Evolutionary conservation across 768 basidiomycete species (phyloP).

Genomic region (Boletus reticuloceps): DNA sequence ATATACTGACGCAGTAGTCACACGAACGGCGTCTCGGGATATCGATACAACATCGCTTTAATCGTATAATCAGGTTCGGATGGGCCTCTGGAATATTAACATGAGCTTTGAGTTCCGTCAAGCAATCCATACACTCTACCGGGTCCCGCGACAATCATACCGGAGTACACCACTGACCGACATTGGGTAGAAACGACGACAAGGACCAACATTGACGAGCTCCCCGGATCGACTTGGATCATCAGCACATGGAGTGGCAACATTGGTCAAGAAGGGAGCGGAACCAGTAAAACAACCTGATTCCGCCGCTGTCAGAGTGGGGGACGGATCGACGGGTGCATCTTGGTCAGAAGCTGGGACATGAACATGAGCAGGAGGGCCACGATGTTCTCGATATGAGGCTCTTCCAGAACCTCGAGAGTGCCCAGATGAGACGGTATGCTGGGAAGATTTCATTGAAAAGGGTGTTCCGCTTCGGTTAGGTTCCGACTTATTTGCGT

Average conservation of each 20-base stretch:
- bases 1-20: not conserved
- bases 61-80: conserved; percentile 3
- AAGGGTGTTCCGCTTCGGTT: conserved; percentile 6
- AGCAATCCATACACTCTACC: conserved; percentile 3
- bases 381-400: conserved; percentile 22
- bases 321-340: not conserved
- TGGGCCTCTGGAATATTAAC: not conserved
- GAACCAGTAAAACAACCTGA: not conserved
- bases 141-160: conserved; percentile 4
- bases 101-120: not conserved
- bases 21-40: conserved; percentile 20
- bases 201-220: not conserved
- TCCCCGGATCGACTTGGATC: conserved; percentile 9
- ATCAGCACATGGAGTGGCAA: conserved; percentile 3
- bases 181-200: no score
- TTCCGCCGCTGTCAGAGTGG: not conserved
- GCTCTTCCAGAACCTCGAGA: conserved; percentile 21
- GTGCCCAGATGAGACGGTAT: conserved; percentile 14
- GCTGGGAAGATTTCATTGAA: conserved; percentile 7
- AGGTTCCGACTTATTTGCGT: not conserved
- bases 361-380: conserved; percentile 7
- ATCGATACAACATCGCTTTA: conserved; percentile 15
- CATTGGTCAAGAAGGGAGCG: not conserved
- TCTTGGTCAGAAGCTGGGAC: not conserved
- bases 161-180: conserved; percentile 4